phyloP scores from a whole-genome alignment of 2,329 filamentous ascomycete species.

The Cryphonectria japonica region DNA sequence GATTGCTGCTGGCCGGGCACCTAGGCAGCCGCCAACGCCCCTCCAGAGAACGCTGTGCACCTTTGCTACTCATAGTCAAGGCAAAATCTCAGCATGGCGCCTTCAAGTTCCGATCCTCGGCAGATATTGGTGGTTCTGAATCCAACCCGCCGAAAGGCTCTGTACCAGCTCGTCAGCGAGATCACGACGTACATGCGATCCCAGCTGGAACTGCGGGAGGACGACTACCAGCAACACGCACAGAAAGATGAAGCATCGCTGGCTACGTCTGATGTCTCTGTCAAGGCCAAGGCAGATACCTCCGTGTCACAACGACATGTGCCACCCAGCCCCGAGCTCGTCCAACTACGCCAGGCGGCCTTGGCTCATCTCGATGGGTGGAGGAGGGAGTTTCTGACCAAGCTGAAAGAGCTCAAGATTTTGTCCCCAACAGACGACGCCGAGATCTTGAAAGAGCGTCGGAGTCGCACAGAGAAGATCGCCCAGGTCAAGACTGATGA shows the following conservation, averaged over 20 bases:
- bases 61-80: neutral
- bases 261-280: constrained; percentile 25
- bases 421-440: constrained; percentile 50
- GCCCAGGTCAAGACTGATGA: constrained; percentile 41
- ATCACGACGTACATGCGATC: constrained; percentile 59
- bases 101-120: constrained; percentile 57
- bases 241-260: constrained; percentile 27
- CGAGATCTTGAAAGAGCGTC: constrained; percentile 52
- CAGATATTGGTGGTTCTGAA: constrained; percentile 60
- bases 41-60: neutral
- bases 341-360: constrained; percentile 53
- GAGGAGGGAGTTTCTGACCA: constrained; percentile 70
- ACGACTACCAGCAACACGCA: constrained; percentile 5
- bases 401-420: constrained; percentile 68
- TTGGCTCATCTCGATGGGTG: constrained; percentile 77
- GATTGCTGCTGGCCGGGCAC: neutral
- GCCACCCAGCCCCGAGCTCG: constrained; percentile 38
- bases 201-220: constrained; percentile 48
- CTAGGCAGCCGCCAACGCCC: neutral
- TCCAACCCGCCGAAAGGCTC: constrained; percentile 53
- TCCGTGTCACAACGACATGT: constrained; percentile 20
- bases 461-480: constrained; percentile 48
- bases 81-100: constrained; percentile 48
- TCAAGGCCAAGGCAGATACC: constrained; percentile 21
- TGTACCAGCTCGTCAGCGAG: constrained; percentile 54